These are phyloP conservation scores for Dalbergia cultrata DNA, from an alignment of 306 rosid genomes.

Conservation along the genomic window DNA sequence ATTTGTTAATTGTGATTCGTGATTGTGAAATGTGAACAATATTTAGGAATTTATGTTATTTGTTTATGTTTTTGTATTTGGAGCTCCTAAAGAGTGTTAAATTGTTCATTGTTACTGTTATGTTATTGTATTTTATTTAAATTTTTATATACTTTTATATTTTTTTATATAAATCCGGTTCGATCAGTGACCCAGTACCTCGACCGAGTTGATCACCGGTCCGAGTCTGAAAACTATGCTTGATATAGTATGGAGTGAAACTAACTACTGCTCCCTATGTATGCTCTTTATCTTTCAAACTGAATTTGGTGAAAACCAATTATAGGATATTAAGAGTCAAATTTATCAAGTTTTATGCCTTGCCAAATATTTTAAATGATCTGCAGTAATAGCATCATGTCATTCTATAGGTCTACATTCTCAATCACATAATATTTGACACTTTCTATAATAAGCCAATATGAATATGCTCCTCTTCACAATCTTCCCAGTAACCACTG, in stretches of 20 bases:
- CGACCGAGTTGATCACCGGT: no score
- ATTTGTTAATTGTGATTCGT: no score
- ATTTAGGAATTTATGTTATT: no score
- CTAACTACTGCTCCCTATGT: neutral
- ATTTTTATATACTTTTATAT: no score
- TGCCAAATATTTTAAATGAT: slow-evolving; percentile 3
- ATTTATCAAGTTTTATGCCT: slow-evolving; percentile 13
- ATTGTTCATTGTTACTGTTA: no score
- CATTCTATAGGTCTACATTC: neutral
- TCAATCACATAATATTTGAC: neutral
- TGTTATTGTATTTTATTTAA: no score
- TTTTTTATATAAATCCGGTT: no score
- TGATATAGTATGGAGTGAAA: slow-evolving; percentile 15
- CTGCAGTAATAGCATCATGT: neutral
- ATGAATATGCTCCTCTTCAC: neutral
- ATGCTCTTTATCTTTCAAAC: slow-evolving; percentile 27
- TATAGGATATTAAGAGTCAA: slow-evolving; percentile 18
- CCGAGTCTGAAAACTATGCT: no score
- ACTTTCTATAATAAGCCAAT: slow-evolving; percentile 10
- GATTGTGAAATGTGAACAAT: no score
- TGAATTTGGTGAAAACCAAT: slow-evolving; percentile 21
- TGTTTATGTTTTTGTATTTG: no score
- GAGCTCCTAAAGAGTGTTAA: no score
- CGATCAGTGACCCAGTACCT: no score
- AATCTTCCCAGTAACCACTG: slow-evolving; percentile 1